phyloP scores from a whole-genome alignment of 78 protist genomes.

The Creolimax fragrantissima region DNA sequence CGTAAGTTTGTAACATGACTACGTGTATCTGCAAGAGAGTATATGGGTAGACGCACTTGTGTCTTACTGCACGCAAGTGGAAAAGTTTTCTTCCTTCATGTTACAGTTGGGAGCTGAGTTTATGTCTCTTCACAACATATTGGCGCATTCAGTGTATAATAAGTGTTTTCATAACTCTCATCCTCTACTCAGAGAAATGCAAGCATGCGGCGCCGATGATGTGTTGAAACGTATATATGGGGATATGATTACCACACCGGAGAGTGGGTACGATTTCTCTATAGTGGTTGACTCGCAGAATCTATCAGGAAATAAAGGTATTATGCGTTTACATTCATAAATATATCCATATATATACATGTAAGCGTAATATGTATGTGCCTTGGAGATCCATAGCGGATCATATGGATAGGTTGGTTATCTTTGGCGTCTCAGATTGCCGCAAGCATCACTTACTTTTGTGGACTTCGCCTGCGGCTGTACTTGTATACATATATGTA shows the following conservation, averaged over 20 bases:
- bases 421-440: no score
- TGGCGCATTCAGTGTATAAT: not conserved
- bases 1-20: not conserved
- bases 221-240: not conserved
- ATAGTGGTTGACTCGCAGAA: not conserved
- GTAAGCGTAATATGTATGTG: no score
- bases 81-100: not conserved
- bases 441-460: no score
- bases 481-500: no score
- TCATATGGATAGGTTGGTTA: no score
- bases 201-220: not conserved
- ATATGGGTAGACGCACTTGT: not conserved
- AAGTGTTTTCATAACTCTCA: no score
- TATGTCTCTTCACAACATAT: not conserved
- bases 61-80: not conserved
- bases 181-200: not conserved
- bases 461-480: no score
- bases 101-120: not conserved
- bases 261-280: not conserved
- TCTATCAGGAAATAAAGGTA: not conserved
- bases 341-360: no score
- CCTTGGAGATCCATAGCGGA: no score
- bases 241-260: not conserved
- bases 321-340: no score
- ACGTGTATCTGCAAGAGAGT: not conserved